These are phyloP conservation scores for Penicillium mononematosum DNA, from an alignment of 495 filamentous ascomycete species.

Conservation along the genomic window DNA sequence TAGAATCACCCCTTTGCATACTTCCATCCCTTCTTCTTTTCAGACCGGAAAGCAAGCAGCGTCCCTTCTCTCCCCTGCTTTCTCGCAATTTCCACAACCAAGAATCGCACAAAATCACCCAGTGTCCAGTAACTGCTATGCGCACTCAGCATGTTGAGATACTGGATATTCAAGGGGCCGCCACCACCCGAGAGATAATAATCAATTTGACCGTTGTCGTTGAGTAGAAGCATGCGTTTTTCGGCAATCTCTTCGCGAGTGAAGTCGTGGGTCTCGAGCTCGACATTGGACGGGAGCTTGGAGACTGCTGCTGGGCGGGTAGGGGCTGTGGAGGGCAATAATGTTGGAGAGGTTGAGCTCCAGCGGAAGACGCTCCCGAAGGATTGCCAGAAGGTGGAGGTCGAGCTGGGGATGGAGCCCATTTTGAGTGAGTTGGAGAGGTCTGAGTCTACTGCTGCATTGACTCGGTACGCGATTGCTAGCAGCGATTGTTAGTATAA, in stretches of 20 bases:
- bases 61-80: conserved; percentile 66
- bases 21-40: conserved; percentile 63
- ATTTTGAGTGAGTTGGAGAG: conserved; percentile 75
- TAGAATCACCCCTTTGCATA: conserved; percentile 31
- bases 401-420: conserved; percentile 73
- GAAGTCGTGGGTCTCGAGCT: conserved; percentile 95
- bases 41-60: conserved; percentile 66
- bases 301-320: conserved; percentile 44
- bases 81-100: conserved; percentile 84
- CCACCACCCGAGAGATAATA: conserved; percentile 77
- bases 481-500: conserved; percentile 47
- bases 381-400: conserved; percentile 63
- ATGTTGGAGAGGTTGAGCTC: conserved; percentile 30
- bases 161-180: conserved; percentile 87
- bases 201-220: conserved; percentile 95
- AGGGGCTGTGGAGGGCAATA: conserved; percentile 21
- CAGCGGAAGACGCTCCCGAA: conserved; percentile 64
- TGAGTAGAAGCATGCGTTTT: conserved; percentile 79
- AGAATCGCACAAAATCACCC: conserved; percentile 78
- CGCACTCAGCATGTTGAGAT: conserved; percentile 95
- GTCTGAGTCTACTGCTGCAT: conserved; percentile 78
- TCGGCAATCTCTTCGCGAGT: conserved; percentile 89
- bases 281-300: conserved; percentile 84
- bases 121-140: conserved; percentile 92
- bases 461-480: conserved; percentile 86